Evolutionary conservation across 768 basidiomycete genomes (phyloP).

Genomic region (Kwoniella mangroviensis): DNA sequence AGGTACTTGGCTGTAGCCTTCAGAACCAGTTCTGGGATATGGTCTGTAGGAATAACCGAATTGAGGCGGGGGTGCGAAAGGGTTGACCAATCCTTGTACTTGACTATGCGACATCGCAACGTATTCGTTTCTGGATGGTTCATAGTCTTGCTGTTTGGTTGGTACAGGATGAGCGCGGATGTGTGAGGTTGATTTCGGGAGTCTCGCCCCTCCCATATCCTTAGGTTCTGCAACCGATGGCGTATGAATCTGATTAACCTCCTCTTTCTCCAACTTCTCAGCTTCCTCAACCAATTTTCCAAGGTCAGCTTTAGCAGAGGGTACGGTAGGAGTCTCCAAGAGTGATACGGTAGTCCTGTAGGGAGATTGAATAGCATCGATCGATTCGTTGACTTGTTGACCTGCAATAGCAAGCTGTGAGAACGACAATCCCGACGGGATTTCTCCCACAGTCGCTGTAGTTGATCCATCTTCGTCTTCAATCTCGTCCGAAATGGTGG

Average conservation of each 20-base stretch:
- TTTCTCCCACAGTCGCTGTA: not conserved
- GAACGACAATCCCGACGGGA: not conserved
- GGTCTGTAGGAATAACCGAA: slow-evolving; percentile 9
- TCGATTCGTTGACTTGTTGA: slow-evolving; percentile 10
- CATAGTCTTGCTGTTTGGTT: not conserved
- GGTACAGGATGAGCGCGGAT: not conserved
- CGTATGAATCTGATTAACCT: not conserved
- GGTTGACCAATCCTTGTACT: not conserved
- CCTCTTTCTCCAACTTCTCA: slow-evolving; percentile 5
- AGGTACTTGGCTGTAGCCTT: not conserved
- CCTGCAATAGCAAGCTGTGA: not conserved
- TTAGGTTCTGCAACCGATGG: not conserved
- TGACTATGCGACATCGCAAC: not conserved
- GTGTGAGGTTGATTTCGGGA: not conserved
- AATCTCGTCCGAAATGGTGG: too few species aligned
- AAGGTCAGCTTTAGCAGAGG: not conserved
- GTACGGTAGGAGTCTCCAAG: not conserved
- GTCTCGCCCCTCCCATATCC: not conserved
- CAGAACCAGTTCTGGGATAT: not conserved
- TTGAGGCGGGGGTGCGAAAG: not conserved
- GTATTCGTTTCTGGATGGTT: not conserved
- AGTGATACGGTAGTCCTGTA: not conserved
- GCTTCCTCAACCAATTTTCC: not conserved
- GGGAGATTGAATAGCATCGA: slow-evolving; percentile 15
- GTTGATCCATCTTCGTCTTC: not conserved